These are phyloP conservation scores for Serendipita indica DNA, from an alignment of 768 basidiomycete genomes.

Conservation along the genomic window DNA sequence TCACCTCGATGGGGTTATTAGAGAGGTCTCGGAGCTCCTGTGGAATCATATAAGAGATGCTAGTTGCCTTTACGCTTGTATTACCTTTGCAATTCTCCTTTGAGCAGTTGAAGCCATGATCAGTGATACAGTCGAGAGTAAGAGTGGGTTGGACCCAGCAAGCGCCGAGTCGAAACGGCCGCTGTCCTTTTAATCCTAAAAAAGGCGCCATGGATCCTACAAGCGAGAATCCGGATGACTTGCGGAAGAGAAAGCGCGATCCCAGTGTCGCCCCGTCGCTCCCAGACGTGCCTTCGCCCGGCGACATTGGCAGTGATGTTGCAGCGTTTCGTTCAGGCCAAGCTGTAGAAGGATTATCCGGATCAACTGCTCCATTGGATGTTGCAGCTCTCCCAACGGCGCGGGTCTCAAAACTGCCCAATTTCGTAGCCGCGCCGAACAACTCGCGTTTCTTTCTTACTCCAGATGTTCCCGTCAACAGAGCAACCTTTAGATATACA, in stretches of 20 bases:
- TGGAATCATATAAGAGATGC: background rate
- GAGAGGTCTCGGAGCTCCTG: constrained; percentile 56
- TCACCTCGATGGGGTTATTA: constrained; percentile 49
- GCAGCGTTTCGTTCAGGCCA: background rate
- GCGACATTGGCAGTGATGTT: background rate
- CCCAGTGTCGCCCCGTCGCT: background rate
- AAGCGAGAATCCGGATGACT: background rate
- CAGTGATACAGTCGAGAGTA: background rate
- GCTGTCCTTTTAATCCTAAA: background rate
- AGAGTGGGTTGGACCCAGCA: too few species aligned
- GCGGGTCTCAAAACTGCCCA: constrained; percentile 9
- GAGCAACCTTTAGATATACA: constrained; percentile 43
- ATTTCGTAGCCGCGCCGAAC: constrained; percentile 13
- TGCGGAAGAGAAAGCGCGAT: background rate
- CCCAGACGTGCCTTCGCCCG: background rate
- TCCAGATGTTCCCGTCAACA: constrained; percentile 5
- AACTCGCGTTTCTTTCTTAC: constrained; percentile 13
- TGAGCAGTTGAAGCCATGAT: constrained; percentile 9
- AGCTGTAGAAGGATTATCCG: background rate
- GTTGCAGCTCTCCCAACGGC: constrained; percentile 1
- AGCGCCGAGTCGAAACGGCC: background rate
- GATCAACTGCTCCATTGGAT: background rate
- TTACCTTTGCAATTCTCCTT: constrained; percentile 11
- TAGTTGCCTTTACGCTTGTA: background rate
- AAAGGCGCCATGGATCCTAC: background rate